Evolutionary conservation across 441 rosid species (phyloP).

Genomic region (Erodium moschatum): DNA sequence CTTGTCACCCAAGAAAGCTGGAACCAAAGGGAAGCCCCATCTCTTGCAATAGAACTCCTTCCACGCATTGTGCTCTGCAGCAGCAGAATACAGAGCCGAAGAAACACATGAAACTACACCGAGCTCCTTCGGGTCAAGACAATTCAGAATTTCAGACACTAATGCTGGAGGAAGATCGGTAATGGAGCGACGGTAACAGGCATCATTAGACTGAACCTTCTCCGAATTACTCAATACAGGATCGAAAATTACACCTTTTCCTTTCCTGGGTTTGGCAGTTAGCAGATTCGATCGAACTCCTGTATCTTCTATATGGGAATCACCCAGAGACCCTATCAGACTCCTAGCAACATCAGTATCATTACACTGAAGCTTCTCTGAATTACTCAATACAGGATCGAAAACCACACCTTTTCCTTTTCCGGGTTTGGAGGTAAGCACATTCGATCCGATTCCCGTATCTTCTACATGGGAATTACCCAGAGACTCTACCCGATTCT

Average conservation of each 20-base stretch:
- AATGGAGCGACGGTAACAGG: conserved; percentile 24
- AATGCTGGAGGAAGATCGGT: conserved; percentile 76
- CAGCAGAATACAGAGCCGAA: conserved; percentile 46
- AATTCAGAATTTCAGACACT: conserved; percentile 64
- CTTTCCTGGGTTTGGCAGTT: no score
- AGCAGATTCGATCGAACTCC: no score
- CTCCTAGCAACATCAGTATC: conserved; percentile 17
- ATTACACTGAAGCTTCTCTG: conserved; percentile 32
- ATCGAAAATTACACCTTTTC: no score
- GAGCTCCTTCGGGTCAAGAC: conserved; percentile 74
- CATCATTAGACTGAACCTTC: not conserved
- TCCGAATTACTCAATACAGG: no score
- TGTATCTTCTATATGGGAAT: no score
- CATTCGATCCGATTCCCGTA: not conserved
- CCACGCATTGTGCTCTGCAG: conserved; percentile 79
- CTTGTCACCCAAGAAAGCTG: conserved; percentile 37
- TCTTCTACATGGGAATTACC: not conserved
- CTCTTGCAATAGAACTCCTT: conserved; percentile 71
- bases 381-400: conserved; percentile 10
- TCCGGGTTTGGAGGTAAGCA: not conserved
- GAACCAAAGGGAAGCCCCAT: conserved; percentile 60
- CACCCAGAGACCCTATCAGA: no score
- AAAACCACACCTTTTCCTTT: not conserved
- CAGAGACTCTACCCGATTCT: not conserved
- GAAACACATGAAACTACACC: conserved; percentile 83